Percentiles rank a stretch among this genome's conserved stretches.
These are phyloP conservation scores for Auricularia cornea DNA, from an alignment of 768 basidiomycete species.

Conservation along the genomic window DNA sequence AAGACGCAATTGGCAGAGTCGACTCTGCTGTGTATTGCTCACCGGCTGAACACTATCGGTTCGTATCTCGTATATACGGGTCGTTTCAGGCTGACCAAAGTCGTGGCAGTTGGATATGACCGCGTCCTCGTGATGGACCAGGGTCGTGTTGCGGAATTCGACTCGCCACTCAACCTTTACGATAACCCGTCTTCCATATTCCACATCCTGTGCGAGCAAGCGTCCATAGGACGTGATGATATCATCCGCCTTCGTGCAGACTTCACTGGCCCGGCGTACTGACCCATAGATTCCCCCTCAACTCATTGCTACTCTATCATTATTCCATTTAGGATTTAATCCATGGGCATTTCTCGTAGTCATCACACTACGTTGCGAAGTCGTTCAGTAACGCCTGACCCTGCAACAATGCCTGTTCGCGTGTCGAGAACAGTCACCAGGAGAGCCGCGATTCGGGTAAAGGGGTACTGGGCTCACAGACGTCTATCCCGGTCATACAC, in stretches of 20 bases:
- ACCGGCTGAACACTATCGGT: constrained; percentile 52
- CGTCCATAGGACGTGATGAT: constrained; percentile 45
- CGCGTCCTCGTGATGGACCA: constrained; percentile 65
- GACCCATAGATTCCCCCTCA: not conserved
- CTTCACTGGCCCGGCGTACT: not conserved
- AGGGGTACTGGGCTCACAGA: too few relatives aligned
- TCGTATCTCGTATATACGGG: too few relatives aligned
- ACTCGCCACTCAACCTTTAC: constrained; percentile 60
- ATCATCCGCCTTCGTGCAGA: constrained; percentile 40
- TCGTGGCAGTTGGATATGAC: constrained; percentile 47
- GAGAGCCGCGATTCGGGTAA: too few relatives aligned
- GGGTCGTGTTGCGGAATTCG: constrained; percentile 63
- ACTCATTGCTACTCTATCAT: too few relatives aligned
- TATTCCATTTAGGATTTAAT: too few relatives aligned
- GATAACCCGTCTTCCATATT: constrained; percentile 57
- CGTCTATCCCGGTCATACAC: too few relatives aligned
- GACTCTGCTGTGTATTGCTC: constrained; percentile 49
- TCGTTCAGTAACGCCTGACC: too few relatives aligned
- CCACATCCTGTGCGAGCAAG: constrained; percentile 61
- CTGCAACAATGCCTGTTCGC: too few relatives aligned
- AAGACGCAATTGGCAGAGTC: constrained; percentile 48
- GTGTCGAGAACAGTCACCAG: too few relatives aligned
- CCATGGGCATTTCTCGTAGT: too few relatives aligned
- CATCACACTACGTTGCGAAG: too few relatives aligned
- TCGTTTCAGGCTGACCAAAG: constrained; percentile 11